phyloP scores from a whole-genome alignment of 176 grass and related monocot genomes.

The Guadua angustifolia region DNA sequence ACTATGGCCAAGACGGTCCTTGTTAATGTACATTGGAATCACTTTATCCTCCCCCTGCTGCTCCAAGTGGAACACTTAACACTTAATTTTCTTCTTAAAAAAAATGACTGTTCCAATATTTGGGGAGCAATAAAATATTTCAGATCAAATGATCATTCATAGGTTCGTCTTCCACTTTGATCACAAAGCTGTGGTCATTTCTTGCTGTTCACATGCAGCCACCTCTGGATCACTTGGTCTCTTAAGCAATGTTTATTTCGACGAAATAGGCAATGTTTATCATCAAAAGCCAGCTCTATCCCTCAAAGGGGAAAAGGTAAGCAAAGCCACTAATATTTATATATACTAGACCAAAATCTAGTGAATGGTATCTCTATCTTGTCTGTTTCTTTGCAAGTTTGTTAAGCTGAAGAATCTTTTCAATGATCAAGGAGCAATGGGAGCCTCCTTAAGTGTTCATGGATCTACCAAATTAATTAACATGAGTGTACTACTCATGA shows the following conservation, averaged over 20 bases:
- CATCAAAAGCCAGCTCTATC: slow-evolving; percentile 36
- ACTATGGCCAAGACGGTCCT: slow-evolving; percentile 33
- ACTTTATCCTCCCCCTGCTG: background rate
- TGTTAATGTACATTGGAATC: slow-evolving; percentile 22
- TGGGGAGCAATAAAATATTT: slow-evolving; percentile 1
- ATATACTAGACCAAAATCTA: background rate
- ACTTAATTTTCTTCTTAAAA: background rate
- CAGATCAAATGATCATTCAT: background rate
- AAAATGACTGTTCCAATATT: background rate
- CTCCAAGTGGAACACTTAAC: background rate
- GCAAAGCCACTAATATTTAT: slow-evolving; percentile 25
- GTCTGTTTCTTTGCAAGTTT: slow-evolving; percentile 43
- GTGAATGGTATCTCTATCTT: slow-evolving; percentile 36
- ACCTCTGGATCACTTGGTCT: background rate
- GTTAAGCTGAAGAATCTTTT: slow-evolving; percentile 28
- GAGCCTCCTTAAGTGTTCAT: slow-evolving; percentile 47
- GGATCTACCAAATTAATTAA: background rate
- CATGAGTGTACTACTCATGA: slow-evolving; percentile 5
- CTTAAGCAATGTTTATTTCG: background rate
- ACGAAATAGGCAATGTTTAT: background rate
- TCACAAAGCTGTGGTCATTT: slow-evolving; percentile 10
- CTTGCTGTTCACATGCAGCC: background rate
- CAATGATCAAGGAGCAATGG: slow-evolving; percentile 42
- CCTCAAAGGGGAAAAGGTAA: background rate
- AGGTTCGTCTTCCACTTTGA: slow-evolving; percentile 1